phyloP scores from a whole-genome alignment of 129 eudicot genomes.

The Arctium minus region DNA sequence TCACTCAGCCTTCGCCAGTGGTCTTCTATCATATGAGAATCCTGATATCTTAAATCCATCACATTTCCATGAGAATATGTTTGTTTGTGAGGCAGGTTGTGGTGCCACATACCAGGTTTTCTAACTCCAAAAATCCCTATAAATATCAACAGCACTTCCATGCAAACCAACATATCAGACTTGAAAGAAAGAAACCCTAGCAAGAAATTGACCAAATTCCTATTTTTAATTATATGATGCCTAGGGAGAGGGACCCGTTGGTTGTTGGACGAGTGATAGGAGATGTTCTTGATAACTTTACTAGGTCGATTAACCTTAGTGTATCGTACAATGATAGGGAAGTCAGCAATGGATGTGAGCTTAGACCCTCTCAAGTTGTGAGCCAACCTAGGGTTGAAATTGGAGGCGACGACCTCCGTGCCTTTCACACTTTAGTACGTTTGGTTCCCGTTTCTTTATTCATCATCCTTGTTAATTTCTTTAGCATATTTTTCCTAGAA shows the following conservation, averaged over 20 bases:
- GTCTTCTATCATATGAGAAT: constrained; percentile 18
- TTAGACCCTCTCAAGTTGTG: constrained; percentile 66
- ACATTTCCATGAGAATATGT: constrained; percentile 26
- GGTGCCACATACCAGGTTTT: constrained; percentile 26
- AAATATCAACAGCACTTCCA: constrained; percentile 26
- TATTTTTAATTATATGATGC: constrained; percentile 22
- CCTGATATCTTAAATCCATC: constrained; percentile 13
- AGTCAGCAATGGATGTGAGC: constrained; percentile 59
- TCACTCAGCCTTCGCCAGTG: constrained; percentile 24
- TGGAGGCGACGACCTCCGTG: constrained; percentile 71
- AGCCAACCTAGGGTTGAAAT: constrained; percentile 76
- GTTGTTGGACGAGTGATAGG: constrained; percentile 68
- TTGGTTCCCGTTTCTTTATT: neutral
- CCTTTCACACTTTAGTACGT: constrained; percentile 69
- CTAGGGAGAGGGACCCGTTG: constrained; percentile 57
- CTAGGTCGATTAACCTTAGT: constrained; percentile 37
- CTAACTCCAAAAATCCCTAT: constrained; percentile 20
- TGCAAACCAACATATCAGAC: constrained; percentile 6
- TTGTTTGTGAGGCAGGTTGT: constrained; percentile 1
- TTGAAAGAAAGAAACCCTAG: neutral
- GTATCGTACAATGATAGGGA: constrained; percentile 39
- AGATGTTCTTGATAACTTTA: constrained; percentile 62
- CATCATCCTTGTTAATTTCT: neutral
- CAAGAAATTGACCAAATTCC: neutral
- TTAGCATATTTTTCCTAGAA: neutral